Base-by-base conservation (phyloP, 2,329 filamentous ascomycete species). In the Trichoderma sp. region DNA sequence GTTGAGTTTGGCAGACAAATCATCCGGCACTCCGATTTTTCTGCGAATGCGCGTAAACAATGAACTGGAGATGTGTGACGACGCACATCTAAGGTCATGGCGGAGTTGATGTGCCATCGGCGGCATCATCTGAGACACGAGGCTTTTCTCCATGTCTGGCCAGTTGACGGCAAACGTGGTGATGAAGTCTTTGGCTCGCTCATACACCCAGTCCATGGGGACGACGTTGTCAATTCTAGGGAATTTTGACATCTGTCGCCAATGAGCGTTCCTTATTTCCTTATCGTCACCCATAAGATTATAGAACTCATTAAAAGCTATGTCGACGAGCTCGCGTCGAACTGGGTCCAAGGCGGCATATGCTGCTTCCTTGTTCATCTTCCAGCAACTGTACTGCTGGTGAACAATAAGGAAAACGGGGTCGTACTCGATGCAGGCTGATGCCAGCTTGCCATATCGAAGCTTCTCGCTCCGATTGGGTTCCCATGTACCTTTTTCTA, bases 321-420 rank as follows among this genome's bases (percentile, higher is more conserved):
- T 5, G 67, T 76, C 74, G 22, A 77, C 29, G 12, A 50, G 29
- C 3, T 42, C 32, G 15, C 66, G 59, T 4, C 34, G 45, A 13
- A 71, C 6, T 34, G 58, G 35, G 15, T 22, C 9, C 19, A 78
- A 71, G 6, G 71, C n/a, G 5, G 34, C 71, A 54, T 80, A 74
- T 1, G 78, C 76, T 13, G 83, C 73, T 3, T 81, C 69, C 13
- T 60, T 72, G 19, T 80, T 74, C 3, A 78, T 67, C 4, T 82
- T 83, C 83, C 85, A 87, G 22, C 84, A 73, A 73, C 88, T 91
- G 75, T 87, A 89, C 2, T 90, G 68, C 73, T 92, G 89, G 73
- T 92, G 90, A 13, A 91, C 74, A 6, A 84, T 80, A 59, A 93
- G 72, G 74, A 90, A 93, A 73, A 91, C 87, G 56, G 80, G 70